Evolutionary conservation across 768 basidiomycete genomes (phyloP), one percentile per base, ranked within the genome.

Genomic region (Nidula microcarpa): DNA sequence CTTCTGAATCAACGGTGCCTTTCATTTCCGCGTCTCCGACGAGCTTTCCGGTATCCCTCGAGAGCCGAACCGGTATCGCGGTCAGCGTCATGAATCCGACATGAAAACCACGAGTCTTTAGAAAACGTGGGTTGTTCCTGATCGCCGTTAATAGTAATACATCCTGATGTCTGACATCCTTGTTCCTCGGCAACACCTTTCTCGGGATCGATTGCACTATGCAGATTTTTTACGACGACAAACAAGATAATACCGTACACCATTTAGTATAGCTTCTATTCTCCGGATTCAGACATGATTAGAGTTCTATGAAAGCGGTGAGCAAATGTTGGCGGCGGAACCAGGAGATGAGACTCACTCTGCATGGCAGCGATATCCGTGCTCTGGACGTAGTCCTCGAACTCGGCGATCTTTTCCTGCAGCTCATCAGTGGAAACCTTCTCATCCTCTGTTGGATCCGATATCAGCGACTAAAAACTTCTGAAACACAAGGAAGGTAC

Each of bases 311-410:
- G 13, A 46, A 46, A n/a, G 18, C 13, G 10, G 18, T 46, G 18
- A 14, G 18, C 18, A 23, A 46, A 16, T 11, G 10, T 2, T n/a
- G 18, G 44, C 13, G 13, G 14, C 23, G 10, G 23, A 50, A 52
- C 23, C 11, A 14, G 13, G 18, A 49, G 17, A 18, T 30, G 51
- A 45, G 17, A 71, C 78, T 59, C 68, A 93, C 91, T 94, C 72
- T 94, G 93, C 93, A 95, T 95, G 56, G 93, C 94, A 59, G 89
- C 86, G 57, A 98, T 70, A 68, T 98, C 94, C 33, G 89, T 78
- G 70, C 91, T 94, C 79, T 97, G 94, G 57, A 96, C 84, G 64
- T 85, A 89, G 63, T 94, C 92, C 10, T 92, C 91, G 55, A 91
- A 85, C 61, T 90, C 93, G 5, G 74, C 75, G 55, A 97, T 77